These are phyloP conservation scores for Puccinia novopanici DNA, from an alignment of 1,284 basidiomycete genomes.

Conservation along the genomic window DNA sequence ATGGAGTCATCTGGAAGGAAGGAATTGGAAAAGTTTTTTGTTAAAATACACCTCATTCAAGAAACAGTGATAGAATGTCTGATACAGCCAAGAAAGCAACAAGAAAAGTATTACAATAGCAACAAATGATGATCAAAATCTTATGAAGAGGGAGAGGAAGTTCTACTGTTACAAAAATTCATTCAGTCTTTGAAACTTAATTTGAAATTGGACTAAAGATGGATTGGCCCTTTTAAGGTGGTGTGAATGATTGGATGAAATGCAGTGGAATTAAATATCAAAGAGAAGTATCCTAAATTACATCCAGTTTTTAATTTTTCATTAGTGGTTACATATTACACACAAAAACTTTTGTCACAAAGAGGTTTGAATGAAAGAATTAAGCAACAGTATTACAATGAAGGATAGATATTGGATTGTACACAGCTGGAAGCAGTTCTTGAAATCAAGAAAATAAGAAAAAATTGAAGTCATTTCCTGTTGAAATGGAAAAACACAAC, in stretches of 20 bases:
- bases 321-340: no score
- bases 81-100: no score
- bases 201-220: neutral
- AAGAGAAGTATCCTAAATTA: neutral
- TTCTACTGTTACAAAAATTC: neutral
- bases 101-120: no score
- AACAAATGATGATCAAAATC: no score
- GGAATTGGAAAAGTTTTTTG: neutral
- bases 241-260: neutral
- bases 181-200: neutral
- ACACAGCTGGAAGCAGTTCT: no score
- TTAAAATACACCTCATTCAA: neutral
- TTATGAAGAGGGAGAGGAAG: neutral
- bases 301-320: slow-evolving; percentile 1
- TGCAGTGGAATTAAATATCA: neutral
- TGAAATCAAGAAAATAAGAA: no score
- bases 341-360: no score
- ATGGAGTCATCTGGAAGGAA: neutral
- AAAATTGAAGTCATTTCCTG: no score
- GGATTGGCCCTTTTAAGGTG: neutral
- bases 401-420: no score
- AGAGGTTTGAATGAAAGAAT: no score
- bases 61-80: neutral
- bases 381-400: no score
- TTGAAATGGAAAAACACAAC: no score